Conservation (phyloP, 768 basidiomycete species). For the Lactifluus pinguis region DNA sequence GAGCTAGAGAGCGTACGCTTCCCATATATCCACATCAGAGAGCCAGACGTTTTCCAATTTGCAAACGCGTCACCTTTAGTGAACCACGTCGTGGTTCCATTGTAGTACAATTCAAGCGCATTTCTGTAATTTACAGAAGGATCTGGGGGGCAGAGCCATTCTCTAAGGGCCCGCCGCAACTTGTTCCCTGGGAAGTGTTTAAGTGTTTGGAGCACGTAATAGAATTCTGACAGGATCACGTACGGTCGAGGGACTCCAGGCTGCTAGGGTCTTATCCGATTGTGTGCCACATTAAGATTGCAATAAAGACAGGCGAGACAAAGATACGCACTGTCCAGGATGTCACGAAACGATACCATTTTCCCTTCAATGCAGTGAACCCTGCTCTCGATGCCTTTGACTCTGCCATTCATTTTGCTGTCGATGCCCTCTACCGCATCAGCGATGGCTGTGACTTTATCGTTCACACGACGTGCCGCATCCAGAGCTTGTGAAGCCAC, state of each 20-base stretch:
- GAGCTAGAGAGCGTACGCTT: background rate
- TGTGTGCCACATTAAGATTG: background rate
- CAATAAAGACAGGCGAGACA: background rate
- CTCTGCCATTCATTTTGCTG: too few species aligned
- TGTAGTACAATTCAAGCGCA: background rate
- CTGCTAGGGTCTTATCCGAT: background rate
- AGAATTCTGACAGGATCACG: background rate
- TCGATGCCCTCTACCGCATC: background rate
- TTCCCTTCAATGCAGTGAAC: background rate
- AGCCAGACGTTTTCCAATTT: background rate
- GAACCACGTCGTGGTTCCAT: background rate
- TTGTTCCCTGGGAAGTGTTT: background rate
- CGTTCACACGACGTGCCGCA: background rate
- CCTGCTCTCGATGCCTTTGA: background rate
- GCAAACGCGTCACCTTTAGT: background rate
- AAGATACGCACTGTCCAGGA: background rate
- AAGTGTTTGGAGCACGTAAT: background rate
- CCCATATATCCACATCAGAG: background rate
- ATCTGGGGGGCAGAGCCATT: background rate
- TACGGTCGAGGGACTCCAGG: background rate
- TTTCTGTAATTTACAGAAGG: background rate
- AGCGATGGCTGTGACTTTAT: background rate
- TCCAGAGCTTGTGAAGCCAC: background rate
- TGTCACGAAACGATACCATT: too few species aligned
- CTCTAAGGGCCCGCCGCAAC: background rate